A percentile compares a stretch with the other conserved stretches of the same genome.
Evolutionary conservation across 768 basidiomycete genomes (phyloP).

Genomic region (Xerocomellus dryophilus): DNA sequence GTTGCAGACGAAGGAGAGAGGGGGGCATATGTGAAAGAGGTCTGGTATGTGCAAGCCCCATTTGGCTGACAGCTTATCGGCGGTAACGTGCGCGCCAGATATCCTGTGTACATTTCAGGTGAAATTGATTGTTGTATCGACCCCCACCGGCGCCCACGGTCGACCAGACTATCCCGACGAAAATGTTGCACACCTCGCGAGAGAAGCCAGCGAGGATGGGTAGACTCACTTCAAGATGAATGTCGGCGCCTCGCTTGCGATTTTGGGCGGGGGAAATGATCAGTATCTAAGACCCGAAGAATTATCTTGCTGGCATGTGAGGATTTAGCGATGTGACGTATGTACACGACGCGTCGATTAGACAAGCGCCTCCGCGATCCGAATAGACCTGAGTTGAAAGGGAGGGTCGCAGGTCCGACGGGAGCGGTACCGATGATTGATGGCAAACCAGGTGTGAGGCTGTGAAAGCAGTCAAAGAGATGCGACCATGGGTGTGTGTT

Average conservation of each 20-base stretch:
- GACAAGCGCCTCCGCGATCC: slow-evolving; percentile 46
- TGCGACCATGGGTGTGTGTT: slow-evolving; percentile 41
- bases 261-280: slow-evolving; percentile 78
- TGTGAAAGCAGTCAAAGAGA: slow-evolving; percentile 67
- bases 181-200: slow-evolving; percentile 78
- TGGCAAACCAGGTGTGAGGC: slow-evolving; percentile 91
- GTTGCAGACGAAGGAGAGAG: slow-evolving; percentile 69
- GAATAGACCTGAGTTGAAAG: slow-evolving; percentile 55
- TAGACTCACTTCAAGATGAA: slow-evolving; percentile 99
- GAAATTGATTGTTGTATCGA: background rate
- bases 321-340: background rate
- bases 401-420: slow-evolving; percentile 90
- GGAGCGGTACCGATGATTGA: slow-evolving; percentile 94
- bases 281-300: slow-evolving; percentile 86
- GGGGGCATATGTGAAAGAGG: slow-evolving; percentile 65
- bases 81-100: too few species aligned
- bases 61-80: background rate
- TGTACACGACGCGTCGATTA: slow-evolving; percentile 8
- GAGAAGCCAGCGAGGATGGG: slow-evolving; percentile 77
- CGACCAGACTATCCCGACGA: too few species aligned
- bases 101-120: too few species aligned
- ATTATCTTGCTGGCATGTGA: slow-evolving; percentile 52
- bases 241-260: slow-evolving; percentile 83
- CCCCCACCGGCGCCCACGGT: too few species aligned
- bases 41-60: slow-evolving; percentile 44